Evolutionary conservation across 2,329 filamentous ascomycete genomes (phyloP).

Genomic region (Tolypocladium sp.): DNA sequence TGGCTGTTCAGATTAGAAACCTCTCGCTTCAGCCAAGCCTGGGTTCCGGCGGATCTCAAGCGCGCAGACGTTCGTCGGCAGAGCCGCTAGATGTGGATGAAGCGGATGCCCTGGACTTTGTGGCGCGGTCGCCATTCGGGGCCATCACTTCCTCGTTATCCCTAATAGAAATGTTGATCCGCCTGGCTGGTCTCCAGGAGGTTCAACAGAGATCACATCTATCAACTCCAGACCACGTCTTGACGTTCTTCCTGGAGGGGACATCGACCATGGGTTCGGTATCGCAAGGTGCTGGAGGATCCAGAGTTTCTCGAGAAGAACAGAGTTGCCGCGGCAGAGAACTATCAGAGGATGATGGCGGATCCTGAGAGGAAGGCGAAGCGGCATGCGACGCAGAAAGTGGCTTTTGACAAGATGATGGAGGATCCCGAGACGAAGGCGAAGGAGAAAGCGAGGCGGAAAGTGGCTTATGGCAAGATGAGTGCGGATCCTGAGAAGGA

Average conservation of each 20-base stretch:
- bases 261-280: constrained; percentile 43
- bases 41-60: constrained; percentile 1
- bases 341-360: no score
- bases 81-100: neutral
- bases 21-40: constrained; percentile 22
- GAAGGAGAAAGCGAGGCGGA: no score
- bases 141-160: constrained; percentile 53
- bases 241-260: constrained; percentile 75
- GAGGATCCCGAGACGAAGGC: no score
- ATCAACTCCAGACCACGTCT: constrained; percentile 80
- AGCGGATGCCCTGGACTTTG: constrained; percentile 16
- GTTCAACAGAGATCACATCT: constrained; percentile 85
- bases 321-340: no score
- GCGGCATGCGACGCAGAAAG: no score
- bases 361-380: no score
- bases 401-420: no score
- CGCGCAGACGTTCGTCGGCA: neutral
- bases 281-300: no score
- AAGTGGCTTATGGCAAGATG: no score
- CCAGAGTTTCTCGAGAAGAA: no score
- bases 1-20: constrained; percentile 31
- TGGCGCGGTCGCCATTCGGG: constrained; percentile 37
- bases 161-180: constrained; percentile 79
- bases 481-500: no score
- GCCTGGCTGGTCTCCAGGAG: constrained; percentile 79